Base-by-base conservation (phyloP, 140 eudicot genomes). In the Oenanthe javanica region DNA sequence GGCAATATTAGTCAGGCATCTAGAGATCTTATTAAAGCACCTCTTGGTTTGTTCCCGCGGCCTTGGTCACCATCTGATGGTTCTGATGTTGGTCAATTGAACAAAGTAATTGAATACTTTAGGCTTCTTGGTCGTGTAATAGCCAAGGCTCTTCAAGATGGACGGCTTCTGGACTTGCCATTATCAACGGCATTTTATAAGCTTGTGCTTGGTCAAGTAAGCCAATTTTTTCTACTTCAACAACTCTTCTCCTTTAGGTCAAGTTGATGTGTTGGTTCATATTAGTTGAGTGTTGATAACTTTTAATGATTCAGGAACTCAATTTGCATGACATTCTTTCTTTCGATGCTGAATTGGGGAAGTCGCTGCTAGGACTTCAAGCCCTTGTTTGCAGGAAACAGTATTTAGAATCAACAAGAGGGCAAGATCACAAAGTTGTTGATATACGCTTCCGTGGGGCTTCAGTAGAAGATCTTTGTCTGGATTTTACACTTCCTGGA, bases 91-190 rank as follows among this genome's bases (percentile, higher is more conserved):
- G 85, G 89, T 82, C 88, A 80, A 38, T 86, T 93, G 31, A 67
- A 83, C 7, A 93, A 93, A 78, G 96, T 84, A 18, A 85, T 85
- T 13, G 98, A 93, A 49, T 69, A 90, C 82, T 94, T 89, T 15
- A 81, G 89, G 43, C 89, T 94, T 64, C 92, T 94, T 83, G 99
- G 99, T 61, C 82, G 99, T 67, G 97, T 94, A 54, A 87, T 89
- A 93, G 99, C 99, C 6, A 94, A 94, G 85, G 99, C 99, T 69
- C 97, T 92, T 84, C 99, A 94, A 84, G 99, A 94, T 85, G 99
- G 99, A 57, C 83, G 99, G 83, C 95, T 94, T 83, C 86, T 94
- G 88, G 99, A 94, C 82, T 78, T 94, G 47, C 89, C 97, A 5
- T 86, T 94, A 74, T 92, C 97, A 27, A 81, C 83, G 6, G 90